Conservation (phyloP, 2,329 filamentous ascomycete species). For the Xylaria sp. region DNA sequence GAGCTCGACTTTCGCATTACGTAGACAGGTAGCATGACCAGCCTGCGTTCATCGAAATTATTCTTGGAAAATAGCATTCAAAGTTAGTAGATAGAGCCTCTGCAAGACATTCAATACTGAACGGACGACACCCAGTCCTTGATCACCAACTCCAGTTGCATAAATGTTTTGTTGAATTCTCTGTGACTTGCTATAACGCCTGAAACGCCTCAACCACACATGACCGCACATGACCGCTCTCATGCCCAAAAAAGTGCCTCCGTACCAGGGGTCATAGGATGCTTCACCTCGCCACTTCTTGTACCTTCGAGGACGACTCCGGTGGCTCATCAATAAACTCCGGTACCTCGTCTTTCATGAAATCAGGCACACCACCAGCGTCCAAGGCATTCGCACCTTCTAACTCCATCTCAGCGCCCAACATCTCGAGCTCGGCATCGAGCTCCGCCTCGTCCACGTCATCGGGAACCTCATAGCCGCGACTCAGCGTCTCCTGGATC, state of each 20-base stretch:
- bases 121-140: slow-evolving; percentile 7
- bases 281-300: slow-evolving; percentile 63
- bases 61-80: slow-evolving; percentile 6
- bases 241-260: not conserved
- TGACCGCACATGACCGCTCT: not conserved
- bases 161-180: slow-evolving; percentile 1
- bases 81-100: slow-evolving; percentile 6
- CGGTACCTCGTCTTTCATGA: slow-evolving; percentile 83
- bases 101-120: not conserved
- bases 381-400: slow-evolving; percentile 56
- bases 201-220: slow-evolving; percentile 10
- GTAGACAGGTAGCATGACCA: not conserved
- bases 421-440: slow-evolving; percentile 90
- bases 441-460: slow-evolving; percentile 95
- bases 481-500: slow-evolving; percentile 88
- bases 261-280: slow-evolving; percentile 11
- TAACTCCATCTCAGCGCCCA: slow-evolving; percentile 90
- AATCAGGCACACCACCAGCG: slow-evolving; percentile 64
- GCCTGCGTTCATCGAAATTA: not conserved
- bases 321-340: slow-evolving; percentile 93
- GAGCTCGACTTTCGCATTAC: not conserved
- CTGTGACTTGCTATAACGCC: slow-evolving; percentile 20
- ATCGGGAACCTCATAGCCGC: slow-evolving; percentile 91
- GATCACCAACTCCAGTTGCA: slow-evolving; percentile 9
- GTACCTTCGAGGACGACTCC: slow-evolving; percentile 65